Evolutionary conservation across 2,329 filamentous ascomycete species (phyloP).

Genomic region (Aspergillus neoniger): DNA sequence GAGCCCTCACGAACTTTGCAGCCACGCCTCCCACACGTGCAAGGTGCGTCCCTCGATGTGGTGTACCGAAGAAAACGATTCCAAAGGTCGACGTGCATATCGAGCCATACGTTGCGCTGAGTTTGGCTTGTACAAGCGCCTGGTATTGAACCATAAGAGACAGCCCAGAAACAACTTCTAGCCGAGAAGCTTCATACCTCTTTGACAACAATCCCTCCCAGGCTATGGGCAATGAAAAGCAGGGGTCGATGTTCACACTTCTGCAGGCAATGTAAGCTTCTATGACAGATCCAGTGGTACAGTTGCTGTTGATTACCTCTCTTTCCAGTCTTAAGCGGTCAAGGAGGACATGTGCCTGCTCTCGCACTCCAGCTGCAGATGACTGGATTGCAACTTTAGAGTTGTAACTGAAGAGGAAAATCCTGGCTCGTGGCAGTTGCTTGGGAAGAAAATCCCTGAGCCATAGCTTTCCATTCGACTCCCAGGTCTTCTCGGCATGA

Average conservation of each 20-base stretch:
- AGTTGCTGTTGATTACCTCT: slow-evolving; percentile 5
- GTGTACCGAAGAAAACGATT: slow-evolving; percentile 29
- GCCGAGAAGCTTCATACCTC: slow-evolving; percentile 17
- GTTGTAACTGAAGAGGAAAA: slow-evolving; percentile 31
- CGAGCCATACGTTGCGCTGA: slow-evolving; percentile 15
- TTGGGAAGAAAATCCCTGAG: slow-evolving; percentile 25
- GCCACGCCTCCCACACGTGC: slow-evolving; percentile 21
- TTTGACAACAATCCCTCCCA: slow-evolving; percentile 34
- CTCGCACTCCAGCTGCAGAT: slow-evolving; percentile 24
- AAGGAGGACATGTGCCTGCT: slow-evolving; percentile 25
- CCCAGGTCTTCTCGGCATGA: slow-evolving; percentile 25
- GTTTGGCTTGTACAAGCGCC: slow-evolving; percentile 21
- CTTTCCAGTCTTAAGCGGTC: slow-evolving; percentile 19
- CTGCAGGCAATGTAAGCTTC: not conserved
- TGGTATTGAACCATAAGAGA: not conserved
- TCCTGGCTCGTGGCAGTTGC: slow-evolving; percentile 24
- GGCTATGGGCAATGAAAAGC: slow-evolving; percentile 31
- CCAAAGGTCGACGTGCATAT: slow-evolving; percentile 23
- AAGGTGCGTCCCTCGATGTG: slow-evolving; percentile 25
- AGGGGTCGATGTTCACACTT: slow-evolving; percentile 22
- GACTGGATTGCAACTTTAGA: slow-evolving; percentile 28
- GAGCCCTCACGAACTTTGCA: slow-evolving; percentile 20
- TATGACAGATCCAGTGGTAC: not conserved
- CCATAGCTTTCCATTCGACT: slow-evolving; percentile 20
- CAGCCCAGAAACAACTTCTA: not conserved